Evolutionary conservation across 192 early-diverging fungal genomes (phyloP), one percentile per base, ranked within the genome.

Genomic region (Coemansia sp.): DNA sequence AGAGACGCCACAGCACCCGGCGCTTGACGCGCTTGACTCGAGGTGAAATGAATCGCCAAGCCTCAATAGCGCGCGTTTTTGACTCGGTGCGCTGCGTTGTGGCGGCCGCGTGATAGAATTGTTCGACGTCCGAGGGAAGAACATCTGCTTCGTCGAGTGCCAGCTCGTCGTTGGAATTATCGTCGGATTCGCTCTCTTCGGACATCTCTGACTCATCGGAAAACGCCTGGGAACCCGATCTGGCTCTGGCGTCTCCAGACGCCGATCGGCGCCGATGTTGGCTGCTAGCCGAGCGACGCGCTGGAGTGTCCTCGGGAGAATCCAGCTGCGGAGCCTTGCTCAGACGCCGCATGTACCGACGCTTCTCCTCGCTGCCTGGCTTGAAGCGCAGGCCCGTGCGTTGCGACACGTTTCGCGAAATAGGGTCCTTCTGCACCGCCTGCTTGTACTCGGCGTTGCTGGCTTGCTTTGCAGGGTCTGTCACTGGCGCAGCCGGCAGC

Each of bases 321-420:
- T 67, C 59, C n/a, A 82, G 70, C 75, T 76, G 79, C 59, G 79
- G 79, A 20, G 79, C 79, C 57, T 71, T 69, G 67, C 71, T 76
- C 53, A 82, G 62, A 25, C 79, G 70, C 1, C 70, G 70, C 65
- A 65, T 67, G 65, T 76, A 82, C 23, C 74, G 64, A 14, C 74
- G 63, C 65, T 70, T 69, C 59, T 82, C 79, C 62, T 82, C 79
- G 50, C 74, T 65, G 10, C 79, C 75, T 0, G 74, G 79, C 11
- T 54, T 48, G 63, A 82, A 82, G 57, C 61, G 59, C 57, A 63
- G 67, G 0, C 79, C 79, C 6, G 79, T 82, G 61, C 79, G 70
- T 63, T 82, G 70, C 48, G 74, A 66, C 40, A 82, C 79, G 43
- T 82, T 76, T 33, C 66, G 71, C 54, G 71, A 76, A 2, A 82